Conservation (phyloP, 148 eudicot species). For the Dysphania ambrosioides region DNA sequence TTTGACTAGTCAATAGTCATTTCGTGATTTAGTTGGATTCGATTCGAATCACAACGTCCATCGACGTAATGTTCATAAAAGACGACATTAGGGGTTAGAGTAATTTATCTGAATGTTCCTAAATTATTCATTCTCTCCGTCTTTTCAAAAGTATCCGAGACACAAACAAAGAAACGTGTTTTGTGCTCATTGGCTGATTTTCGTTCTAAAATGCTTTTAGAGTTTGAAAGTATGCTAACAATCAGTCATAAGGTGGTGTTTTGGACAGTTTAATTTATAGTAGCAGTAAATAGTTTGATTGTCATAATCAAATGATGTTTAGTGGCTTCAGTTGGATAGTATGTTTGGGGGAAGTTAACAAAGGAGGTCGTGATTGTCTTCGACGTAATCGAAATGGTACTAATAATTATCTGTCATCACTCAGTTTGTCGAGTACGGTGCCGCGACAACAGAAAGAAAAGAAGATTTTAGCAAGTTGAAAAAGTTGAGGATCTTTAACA, state of each 20-base stretch:
- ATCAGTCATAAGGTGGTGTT: background rate
- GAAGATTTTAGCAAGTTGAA: constrained; percentile 14
- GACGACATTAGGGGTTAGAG: too few relatives aligned
- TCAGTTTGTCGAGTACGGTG: constrained; percentile 21
- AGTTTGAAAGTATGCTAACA: background rate
- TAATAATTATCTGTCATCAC: constrained; percentile 3
- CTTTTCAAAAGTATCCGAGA: background rate
- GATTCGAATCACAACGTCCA: background rate
- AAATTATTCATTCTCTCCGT: too few relatives aligned
- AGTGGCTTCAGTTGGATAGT: background rate
- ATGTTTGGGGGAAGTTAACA: background rate
- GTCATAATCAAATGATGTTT: constrained; percentile 15
- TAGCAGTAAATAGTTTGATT: background rate
- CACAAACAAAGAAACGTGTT: background rate
- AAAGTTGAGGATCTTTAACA: constrained; percentile 18
- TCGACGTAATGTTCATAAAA: too few relatives aligned
- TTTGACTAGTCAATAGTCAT: background rate
- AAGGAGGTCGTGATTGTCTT: background rate
- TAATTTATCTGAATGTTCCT: too few relatives aligned
- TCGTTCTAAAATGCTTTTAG: background rate
- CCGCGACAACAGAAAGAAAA: constrained; percentile 14
- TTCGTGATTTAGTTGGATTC: background rate
- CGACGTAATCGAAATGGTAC: constrained; percentile 2
- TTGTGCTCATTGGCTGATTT: background rate
- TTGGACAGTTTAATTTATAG: background rate